A percentile compares a stretch with the other conserved stretches of the same genome.
These are phyloP conservation scores for Pseudogymnoascus sp. DNA, from an alignment of 2,329 filamentous ascomycete genomes.

Conservation along the genomic window DNA sequence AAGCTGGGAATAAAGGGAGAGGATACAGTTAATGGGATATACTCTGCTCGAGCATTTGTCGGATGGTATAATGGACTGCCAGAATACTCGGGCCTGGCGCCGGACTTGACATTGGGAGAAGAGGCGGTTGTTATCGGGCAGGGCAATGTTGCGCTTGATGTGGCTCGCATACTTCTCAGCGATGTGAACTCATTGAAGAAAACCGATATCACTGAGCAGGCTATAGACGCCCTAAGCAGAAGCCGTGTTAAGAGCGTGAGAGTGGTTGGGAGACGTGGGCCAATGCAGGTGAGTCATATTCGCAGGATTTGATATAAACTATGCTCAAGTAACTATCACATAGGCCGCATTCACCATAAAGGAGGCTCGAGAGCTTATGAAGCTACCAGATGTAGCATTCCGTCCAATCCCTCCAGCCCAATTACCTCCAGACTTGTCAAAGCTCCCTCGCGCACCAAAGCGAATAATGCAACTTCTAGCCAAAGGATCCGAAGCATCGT, in stretches of 20 bases:
- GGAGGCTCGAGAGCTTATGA: conserved; percentile 81
- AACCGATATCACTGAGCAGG: conserved; percentile 85
- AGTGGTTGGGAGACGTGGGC: conserved; percentile 82
- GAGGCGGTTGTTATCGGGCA: conserved; percentile 86
- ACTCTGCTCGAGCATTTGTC: conserved; percentile 87
- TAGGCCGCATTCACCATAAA: conserved; percentile 93
- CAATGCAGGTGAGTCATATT: conserved; percentile 58
- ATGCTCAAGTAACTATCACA: conserved; percentile 9
- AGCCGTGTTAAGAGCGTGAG: conserved; percentile 73
- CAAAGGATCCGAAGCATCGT: conserved; percentile 55
- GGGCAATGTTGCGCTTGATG: conserved; percentile 91
- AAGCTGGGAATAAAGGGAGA: conserved; percentile 75
- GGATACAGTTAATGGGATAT: conserved; percentile 59
- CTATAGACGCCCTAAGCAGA: conserved; percentile 61
- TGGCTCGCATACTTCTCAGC: conserved; percentile 77
- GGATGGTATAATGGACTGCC: conserved; percentile 98
- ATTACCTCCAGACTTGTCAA: conserved; percentile 57
- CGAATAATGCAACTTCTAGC: conserved; percentile 73
- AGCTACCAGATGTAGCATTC: conserved; percentile 64
- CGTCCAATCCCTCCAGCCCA: conserved; percentile 57
- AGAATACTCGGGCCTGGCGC: conserved; percentile 63
- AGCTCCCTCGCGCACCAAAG: conserved; percentile 65
- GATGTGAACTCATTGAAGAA: conserved; percentile 63
- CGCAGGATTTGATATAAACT: background rate
- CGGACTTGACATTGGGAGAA: conserved; percentile 65